Evolutionary conservation across 371 early-diverging fungal genomes (phyloP), one percentile per base, ranked within the genome.

Genomic region (Apophysomyces trapeziformis): DNA sequence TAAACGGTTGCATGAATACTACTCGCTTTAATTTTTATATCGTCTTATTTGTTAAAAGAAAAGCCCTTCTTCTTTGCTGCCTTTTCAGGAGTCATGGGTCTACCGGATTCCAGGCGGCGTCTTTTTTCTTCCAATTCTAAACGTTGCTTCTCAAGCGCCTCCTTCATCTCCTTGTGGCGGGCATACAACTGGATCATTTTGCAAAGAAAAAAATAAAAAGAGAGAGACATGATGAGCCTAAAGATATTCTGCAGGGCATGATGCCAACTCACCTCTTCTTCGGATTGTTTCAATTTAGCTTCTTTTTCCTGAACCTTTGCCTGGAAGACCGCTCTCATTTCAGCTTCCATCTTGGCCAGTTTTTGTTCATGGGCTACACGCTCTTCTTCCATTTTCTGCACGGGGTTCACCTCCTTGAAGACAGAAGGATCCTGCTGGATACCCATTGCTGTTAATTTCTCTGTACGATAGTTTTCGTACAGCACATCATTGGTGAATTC

Each of bases 291-390:
- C 73, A 98, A 83, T 85, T 97, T 97, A 61, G 91, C 84, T 76
- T 97, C 98, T 87, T 97, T 97, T 79, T 98, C 99, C 66, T 95
- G 93, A 11, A 98, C 97, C 88, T 98, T 98, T 69, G 95, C 95
- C 77, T 95, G 94, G 92, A 98, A 97, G 41, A 98, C 98, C 11
- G 92, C 87, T 78, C 93, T 92, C 98, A 98, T 97, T 77, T 98
- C 98, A 56, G 92, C 89, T 75, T 98, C 98, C 98, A 98, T 96
- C 89, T 97, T 96, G 71, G 91, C 86, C 85, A 98, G 87, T 84
- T 96, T 96, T 71, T 89, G 91, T 78, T 98, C 98, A 72, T 98
- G 99, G 62, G 93, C 87, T 16, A 86, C 71, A 57, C 92, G 90
- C 80, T 97, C 96, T 79, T 96, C 96, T 72, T 97, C 99, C 76